Percentiles rank a stretch among this genome's conserved stretches.
These are phyloP conservation scores for Macroventuria anomochaeta DNA, from an alignment of 2,329 filamentous ascomycete species.

Conservation along the genomic window DNA sequence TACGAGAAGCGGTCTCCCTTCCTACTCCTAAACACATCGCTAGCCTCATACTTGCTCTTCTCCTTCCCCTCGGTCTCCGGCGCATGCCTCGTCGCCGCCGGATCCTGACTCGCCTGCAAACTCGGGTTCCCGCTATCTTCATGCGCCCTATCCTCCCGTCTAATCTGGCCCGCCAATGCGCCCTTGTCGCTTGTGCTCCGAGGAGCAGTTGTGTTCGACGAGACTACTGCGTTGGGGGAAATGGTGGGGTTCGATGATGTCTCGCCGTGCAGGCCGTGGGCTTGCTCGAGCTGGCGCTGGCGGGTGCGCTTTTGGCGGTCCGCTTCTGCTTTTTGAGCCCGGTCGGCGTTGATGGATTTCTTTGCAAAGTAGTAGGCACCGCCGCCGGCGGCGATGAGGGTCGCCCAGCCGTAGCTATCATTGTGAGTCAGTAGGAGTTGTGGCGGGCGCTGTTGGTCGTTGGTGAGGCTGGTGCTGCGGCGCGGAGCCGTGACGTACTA, in stretches of 20 bases:
- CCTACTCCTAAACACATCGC: constrained; percentile 73
- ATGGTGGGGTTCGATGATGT: constrained; percentile 16
- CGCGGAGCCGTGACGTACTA: constrained; percentile 55
- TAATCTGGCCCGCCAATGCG: constrained; percentile 14
- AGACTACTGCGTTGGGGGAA: constrained; percentile 22
- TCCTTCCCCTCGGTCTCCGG: constrained; percentile 72
- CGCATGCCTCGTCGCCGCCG: constrained; percentile 84
- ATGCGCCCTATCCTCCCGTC: constrained; percentile 15
- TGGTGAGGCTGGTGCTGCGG: background rate
- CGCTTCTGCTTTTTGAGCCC: constrained; percentile 70
- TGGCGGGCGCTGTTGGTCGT: background rate
- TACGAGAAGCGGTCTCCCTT: constrained; percentile 82
- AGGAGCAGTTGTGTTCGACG: constrained; percentile 20
- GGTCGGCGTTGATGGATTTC: constrained; percentile 89
- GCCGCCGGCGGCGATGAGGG: constrained; percentile 82
- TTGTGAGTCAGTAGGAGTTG: constrained; percentile 20
- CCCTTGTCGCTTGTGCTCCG: constrained; percentile 16
- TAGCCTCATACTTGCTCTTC: constrained; percentile 90
- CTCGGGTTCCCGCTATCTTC: constrained; percentile 62
- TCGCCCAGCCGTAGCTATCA: constrained; percentile 85
- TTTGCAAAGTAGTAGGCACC: constrained; percentile 97
- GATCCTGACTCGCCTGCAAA: constrained; percentile 75
- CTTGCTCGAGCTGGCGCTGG: constrained; percentile 42
- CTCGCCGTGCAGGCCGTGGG: constrained; percentile 11
- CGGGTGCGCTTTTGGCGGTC: constrained; percentile 42